Conservation (phyloP, 1,284 basidiomycete genomes). For the Naganishia sp. region DNA sequence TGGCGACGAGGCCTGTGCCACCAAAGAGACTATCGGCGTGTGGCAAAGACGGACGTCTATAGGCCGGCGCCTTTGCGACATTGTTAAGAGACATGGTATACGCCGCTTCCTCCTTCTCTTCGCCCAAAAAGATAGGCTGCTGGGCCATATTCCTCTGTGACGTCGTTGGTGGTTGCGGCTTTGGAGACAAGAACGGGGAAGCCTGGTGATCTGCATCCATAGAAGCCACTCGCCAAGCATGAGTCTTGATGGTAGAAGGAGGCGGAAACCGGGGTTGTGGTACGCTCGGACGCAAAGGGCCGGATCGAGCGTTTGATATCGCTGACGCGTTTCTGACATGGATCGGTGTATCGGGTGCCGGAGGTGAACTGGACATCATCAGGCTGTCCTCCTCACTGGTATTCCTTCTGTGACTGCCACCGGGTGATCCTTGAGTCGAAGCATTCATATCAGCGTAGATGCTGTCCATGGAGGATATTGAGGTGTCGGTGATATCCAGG, state of each 20-base stretch:
- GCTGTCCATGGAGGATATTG: slow-evolving; percentile 23
- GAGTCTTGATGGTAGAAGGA: slow-evolving; percentile 22
- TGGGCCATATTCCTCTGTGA: not conserved
- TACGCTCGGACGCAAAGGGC: slow-evolving; percentile 9
- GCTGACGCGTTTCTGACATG: slow-evolving; percentile 12
- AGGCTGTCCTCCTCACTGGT: slow-evolving; percentile 25
- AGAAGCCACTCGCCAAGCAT: slow-evolving; percentile 27
- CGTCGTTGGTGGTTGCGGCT: not conserved
- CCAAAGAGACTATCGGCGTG: slow-evolving; percentile 26
- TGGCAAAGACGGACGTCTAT: slow-evolving; percentile 22
- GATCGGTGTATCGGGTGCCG: slow-evolving; percentile 27
- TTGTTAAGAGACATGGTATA: slow-evolving; percentile 27
- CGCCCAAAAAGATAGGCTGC: not conserved
- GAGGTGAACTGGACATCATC: slow-evolving; percentile 34
- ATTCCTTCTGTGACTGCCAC: slow-evolving; percentile 14
- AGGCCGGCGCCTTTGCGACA: slow-evolving; percentile 1
- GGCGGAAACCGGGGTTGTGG: slow-evolving; percentile 26
- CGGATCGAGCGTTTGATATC: not conserved
- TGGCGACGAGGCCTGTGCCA: slow-evolving; percentile 6
- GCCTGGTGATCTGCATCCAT: slow-evolving; percentile 23
- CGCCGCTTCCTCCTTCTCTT: slow-evolving; percentile 17
- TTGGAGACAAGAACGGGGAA: slow-evolving; percentile 25
- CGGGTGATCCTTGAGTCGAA: slow-evolving; percentile 13
- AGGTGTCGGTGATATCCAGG: slow-evolving; percentile 13
- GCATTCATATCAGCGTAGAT: slow-evolving; percentile 22